Conservation (phyloP, 148 eudicot species). For the Chenopodium formosanum region DNA sequence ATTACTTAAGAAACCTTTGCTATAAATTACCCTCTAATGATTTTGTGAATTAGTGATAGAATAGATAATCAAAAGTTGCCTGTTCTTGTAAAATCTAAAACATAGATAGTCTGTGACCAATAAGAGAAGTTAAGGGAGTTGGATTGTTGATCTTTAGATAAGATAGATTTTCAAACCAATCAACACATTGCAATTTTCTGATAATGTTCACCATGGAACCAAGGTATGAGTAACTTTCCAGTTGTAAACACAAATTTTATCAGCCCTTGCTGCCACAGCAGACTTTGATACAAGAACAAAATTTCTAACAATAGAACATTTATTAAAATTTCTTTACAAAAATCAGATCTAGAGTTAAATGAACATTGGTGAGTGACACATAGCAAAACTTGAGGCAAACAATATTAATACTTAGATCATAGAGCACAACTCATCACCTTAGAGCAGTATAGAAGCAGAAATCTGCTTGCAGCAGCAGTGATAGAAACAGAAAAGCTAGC, state of each 20-base stretch:
- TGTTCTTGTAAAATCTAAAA: too few species aligned
- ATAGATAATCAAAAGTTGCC: too few species aligned
- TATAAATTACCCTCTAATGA: too few species aligned
- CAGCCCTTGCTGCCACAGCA: too few species aligned
- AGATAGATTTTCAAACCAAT: not conserved
- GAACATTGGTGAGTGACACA: not conserved
- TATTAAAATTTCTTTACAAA: not conserved
- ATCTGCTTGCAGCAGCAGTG: conserved; percentile 73
- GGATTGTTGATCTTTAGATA: too few species aligned
- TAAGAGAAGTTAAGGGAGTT: too few species aligned
- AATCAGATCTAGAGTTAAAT: not conserved
- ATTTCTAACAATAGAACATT: not conserved
- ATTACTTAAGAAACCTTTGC: not conserved
- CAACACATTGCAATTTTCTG: not conserved
- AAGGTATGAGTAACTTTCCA: not conserved
- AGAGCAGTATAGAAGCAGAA: conserved; percentile 69
- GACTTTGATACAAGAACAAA: not conserved
- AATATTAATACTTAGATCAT: not conserved
- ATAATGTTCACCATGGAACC: not conserved
- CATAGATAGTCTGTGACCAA: too few species aligned
- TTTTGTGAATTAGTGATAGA: too few species aligned
- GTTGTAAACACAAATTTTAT: too few species aligned
- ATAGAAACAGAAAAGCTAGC: conserved; percentile 56
- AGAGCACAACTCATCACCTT: conserved; percentile 51
- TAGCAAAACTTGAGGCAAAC: not conserved